Percentiles rank a stretch among this genome's conserved stretches.
Conservation (phyloP, 192 early-diverging fungal species). For the Entomortierella parvispora region DNA sequence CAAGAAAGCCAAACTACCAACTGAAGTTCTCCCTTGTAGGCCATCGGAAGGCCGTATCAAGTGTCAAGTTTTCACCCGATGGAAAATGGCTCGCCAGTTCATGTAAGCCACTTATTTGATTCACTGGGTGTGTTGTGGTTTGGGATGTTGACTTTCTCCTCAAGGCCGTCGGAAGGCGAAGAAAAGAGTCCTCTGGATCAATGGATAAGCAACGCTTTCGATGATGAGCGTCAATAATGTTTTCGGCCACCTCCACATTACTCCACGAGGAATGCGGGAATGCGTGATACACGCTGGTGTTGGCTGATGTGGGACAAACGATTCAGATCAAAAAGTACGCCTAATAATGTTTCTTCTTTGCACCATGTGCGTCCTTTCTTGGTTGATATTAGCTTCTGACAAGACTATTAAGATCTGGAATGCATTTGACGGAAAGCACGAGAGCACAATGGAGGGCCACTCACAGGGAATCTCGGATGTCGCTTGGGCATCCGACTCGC, state of each 20-base stretch:
- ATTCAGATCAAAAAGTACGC: no score
- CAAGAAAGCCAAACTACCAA: constrained; percentile 81
- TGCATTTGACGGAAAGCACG: constrained; percentile 83
- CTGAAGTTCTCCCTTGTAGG: constrained; percentile 91
- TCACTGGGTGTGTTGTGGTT: no score
- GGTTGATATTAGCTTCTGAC: constrained; percentile 69
- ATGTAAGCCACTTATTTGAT: constrained; percentile 61
- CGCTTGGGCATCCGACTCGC: constrained; percentile 95
- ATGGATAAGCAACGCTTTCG: no score
- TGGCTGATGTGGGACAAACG: constrained; percentile 81
- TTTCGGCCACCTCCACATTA: constrained; percentile 16
- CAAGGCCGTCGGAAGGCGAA: no score
- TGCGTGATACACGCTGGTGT: constrained; percentile 74
- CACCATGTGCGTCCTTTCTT: background rate
- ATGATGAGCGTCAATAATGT: no score
- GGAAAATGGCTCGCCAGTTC: constrained; percentile 95
- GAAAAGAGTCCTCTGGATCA: no score
- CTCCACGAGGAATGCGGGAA: constrained; percentile 60
- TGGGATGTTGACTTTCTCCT: no score
- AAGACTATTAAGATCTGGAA: constrained; percentile 82
- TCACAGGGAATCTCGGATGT: constrained; percentile 94
- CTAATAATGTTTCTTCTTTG: no score
- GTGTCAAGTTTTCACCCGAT: constrained; percentile 98
- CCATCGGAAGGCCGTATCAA: constrained; percentile 93
- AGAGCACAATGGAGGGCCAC: constrained; percentile 91